These are phyloP conservation scores for Silene conica DNA, from an alignment of 148 eudicot species.

Conservation along the genomic window DNA sequence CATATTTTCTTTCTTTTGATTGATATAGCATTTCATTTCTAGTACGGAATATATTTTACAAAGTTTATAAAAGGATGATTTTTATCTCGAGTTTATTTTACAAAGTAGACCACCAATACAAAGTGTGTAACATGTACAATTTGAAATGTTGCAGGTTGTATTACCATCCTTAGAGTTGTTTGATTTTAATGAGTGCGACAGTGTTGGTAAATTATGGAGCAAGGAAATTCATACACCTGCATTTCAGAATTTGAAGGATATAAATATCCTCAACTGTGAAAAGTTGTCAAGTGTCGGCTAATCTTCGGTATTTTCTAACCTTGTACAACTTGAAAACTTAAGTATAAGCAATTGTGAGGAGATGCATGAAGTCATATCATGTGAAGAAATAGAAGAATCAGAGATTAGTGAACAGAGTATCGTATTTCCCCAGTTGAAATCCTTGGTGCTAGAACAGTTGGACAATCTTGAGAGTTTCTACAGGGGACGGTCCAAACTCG, in stretches of 20 bases:
- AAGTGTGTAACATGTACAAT: not conserved
- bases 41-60: too few relatives aligned
- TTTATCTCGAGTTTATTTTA: too few relatives aligned
- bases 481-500: too few relatives aligned
- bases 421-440: too few relatives aligned
- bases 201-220: not conserved
- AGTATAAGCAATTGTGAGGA: not conserved
- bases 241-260: not conserved
- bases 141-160: constrained; percentile 5
- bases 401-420: not conserved
- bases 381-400: not conserved
- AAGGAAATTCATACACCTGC: not conserved
- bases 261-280: not conserved
- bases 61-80: too few relatives aligned
- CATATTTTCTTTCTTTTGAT: too few relatives aligned
- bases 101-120: too few relatives aligned
- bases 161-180: not conserved
- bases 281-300: not conserved
- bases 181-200: not conserved
- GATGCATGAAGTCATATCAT: not conserved
- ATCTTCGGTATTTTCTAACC: not conserved
- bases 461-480: too few relatives aligned
- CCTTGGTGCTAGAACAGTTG: too few relatives aligned
- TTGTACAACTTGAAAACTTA: constrained; percentile 6
- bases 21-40: too few relatives aligned